Conservation (phyloP, 805 yeast species). For the Kuraishia ogatae region DNA sequence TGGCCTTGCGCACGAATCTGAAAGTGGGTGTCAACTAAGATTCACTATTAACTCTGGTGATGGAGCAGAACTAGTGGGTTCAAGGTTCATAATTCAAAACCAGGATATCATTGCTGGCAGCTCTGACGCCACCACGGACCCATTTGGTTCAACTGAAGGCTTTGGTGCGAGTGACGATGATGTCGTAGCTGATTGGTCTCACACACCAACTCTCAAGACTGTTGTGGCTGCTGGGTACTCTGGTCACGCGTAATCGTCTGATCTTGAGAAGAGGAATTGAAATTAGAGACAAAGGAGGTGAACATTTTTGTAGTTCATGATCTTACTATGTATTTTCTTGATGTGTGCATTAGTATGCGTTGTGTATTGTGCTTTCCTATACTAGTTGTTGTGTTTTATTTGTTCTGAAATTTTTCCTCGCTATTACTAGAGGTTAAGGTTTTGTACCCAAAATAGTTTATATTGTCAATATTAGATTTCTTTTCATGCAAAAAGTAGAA, state of each 20-base stretch:
- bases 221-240: slow-evolving; percentile 38
- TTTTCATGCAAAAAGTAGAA: too few relatives aligned
- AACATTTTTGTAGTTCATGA: too few relatives aligned
- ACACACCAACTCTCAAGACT: slow-evolving; percentile 36
- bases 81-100: not conserved
- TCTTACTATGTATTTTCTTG: not conserved
- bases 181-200: slow-evolving; percentile 19
- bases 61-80: slow-evolving; percentile 32
- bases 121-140: slow-evolving; percentile 20
- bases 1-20: slow-evolving; percentile 61
- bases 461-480: not conserved
- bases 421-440: not conserved
- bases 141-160: slow-evolving; percentile 21
- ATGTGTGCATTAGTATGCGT: not conserved
- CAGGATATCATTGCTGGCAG: slow-evolving; percentile 9
- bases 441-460: not conserved
- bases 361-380: not conserved
- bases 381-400: not conserved
- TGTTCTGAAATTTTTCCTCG: not conserved
- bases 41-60: slow-evolving; percentile 38
- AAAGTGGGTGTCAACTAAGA: slow-evolving; percentile 64
- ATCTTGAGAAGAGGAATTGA: not conserved
- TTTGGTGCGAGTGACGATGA: not conserved
- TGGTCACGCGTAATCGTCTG: not conserved
- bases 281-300: not conserved